phyloP scores from a whole-genome alignment of 345 rosid species.

The Boechera retrofracta region DNA sequence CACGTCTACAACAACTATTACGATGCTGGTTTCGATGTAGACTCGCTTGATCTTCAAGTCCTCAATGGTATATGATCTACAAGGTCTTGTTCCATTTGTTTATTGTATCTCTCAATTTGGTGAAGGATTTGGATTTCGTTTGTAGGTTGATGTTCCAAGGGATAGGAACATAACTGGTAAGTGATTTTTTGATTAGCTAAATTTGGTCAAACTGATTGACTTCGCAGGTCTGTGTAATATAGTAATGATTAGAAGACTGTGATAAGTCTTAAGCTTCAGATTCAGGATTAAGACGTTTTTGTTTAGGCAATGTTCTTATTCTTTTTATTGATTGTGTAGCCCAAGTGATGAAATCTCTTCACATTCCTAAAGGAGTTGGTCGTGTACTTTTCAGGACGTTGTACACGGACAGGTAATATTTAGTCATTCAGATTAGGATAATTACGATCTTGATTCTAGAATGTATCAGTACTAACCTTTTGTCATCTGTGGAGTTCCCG shows the following conservation, averaged over 20 bases:
- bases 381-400: conserved; percentile 88
- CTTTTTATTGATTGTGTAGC: conserved; percentile 47
- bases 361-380: conserved; percentile 77
- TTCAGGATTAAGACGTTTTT: background rate
- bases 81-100: background rate
- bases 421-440: background rate
- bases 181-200: background rate
- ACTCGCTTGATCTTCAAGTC: conserved; percentile 76
- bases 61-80: conserved; percentile 56
- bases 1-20: conserved; percentile 76
- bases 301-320: background rate
- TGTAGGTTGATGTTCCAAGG: conserved; percentile 66
- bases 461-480: background rate
- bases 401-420: conserved; percentile 79
- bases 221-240: background rate
- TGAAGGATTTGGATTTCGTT: conserved; percentile 3
- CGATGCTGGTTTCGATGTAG: conserved; percentile 88
- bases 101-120: background rate
- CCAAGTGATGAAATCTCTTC: conserved; percentile 73
- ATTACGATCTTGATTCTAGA: background rate
- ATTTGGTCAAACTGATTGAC: background rate
- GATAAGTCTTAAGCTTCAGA: background rate
- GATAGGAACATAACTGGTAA: conserved; percentile 64
- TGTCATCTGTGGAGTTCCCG: too few relatives aligned
- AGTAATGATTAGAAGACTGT: background rate